These are phyloP conservation scores for Catenaria anguillulae DNA, from an alignment of 371 early-diverging fungal genomes.

Conservation along the genomic window DNA sequence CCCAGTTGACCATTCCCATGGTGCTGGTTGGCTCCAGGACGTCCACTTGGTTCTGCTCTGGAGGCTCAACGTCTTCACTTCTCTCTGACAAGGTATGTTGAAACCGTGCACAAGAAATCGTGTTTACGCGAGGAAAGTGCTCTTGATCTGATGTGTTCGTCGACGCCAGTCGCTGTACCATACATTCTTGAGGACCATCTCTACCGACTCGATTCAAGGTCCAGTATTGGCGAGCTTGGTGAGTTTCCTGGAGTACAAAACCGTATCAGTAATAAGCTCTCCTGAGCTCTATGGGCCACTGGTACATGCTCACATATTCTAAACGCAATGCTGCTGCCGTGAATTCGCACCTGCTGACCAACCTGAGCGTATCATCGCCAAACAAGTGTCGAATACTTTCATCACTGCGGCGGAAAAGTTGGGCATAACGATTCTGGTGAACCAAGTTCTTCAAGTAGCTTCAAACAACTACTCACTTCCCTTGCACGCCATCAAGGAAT, in stretches of 20 bases:
- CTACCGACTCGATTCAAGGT: too few relatives aligned
- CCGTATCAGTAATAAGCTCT: background rate
- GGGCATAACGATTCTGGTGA: background rate
- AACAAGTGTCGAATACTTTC: background rate
- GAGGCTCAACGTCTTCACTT: background rate
- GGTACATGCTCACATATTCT: too few relatives aligned
- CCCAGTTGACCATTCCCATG: background rate
- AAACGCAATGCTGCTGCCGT: too few relatives aligned
- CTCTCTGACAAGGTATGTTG: background rate
- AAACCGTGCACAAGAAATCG: too few relatives aligned
- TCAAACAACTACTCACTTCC: background rate
- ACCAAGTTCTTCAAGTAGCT: background rate
- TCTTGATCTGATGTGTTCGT: too few relatives aligned
- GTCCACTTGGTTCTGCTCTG: background rate
- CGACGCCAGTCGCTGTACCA: too few relatives aligned
- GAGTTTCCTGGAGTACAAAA: background rate
- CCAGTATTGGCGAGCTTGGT: background rate
- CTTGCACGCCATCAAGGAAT: background rate
- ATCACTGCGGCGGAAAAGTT: background rate
- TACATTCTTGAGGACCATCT: too few relatives aligned
- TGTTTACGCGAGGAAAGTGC: too few relatives aligned
- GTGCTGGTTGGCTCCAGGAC: background rate
- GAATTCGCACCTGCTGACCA: too few relatives aligned
- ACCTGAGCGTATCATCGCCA: too few relatives aligned
- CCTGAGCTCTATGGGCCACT: background rate